Evolutionary conservation across 257 asterid genomes (phyloP).

Genomic region (Rauvolfia tetraphylla): DNA sequence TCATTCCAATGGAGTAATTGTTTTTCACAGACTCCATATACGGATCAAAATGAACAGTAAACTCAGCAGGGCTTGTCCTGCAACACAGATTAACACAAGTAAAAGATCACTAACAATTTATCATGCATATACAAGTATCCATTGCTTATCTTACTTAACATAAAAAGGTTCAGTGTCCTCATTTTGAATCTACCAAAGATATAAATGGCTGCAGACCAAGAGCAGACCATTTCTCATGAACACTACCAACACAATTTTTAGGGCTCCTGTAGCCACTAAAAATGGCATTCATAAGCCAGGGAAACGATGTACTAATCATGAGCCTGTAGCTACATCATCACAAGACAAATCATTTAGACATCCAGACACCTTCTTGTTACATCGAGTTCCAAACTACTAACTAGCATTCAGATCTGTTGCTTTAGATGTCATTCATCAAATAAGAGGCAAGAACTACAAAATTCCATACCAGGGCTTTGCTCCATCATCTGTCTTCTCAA

Average conservation of each 20-base stretch:
- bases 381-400: background rate
- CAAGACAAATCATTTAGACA: background rate
- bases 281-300: background rate
- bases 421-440: background rate
- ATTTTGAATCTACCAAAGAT: background rate
- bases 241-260: background rate
- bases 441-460: background rate
- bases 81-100: background rate
- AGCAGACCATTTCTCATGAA: background rate
- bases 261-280: background rate
- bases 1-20: conserved; percentile 85
- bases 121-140: background rate
- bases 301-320: no score
- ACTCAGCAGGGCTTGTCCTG: conserved; percentile 95
- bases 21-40: conserved; percentile 72
- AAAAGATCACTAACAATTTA: background rate
- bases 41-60: conserved; percentile 76
- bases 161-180: background rate
- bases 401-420: background rate
- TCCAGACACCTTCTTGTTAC: background rate
- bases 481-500: no score
- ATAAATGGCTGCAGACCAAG: background rate
- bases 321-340: background rate
- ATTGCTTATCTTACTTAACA: background rate
- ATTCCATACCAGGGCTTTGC: conserved; percentile 81